Base-by-base conservation (phyloP, 2,329 filamentous ascomycete species). In the Claviceps spartinae region DNA sequence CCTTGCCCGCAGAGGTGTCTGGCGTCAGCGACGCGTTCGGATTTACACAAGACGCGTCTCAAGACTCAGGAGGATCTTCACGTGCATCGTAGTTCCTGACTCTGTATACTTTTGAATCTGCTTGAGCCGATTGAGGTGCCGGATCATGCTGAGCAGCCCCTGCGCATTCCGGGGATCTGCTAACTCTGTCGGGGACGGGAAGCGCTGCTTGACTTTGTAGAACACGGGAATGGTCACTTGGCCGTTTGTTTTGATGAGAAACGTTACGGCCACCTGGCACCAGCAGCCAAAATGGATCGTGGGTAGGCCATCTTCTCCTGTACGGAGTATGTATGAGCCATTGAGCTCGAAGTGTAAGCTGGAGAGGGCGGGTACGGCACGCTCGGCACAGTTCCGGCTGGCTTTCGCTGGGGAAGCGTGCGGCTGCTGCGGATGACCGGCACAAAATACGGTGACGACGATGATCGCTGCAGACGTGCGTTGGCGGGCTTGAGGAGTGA, bases 221-320 rank as follows among this genome's bases (percentile, higher is more conserved):
- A 95, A 85, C 0, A 85, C 74, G 0, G 90, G 90, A 30, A 93
- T 82, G 4, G 89, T 87, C 9, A 79, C 74, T 47, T 73, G 77
- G 11, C 87, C 90, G 2, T 79, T 75, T 0, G 89, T 95, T 54
- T 85, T 82, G 65, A 91, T 91, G 34, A 95, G 79, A 60, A 95
- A 90, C 0, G 87, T 88, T 5, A 89, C 83, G 13, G 86, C 88
- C n/a, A n/a, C n/a, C n/a, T n/a, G n/a, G n/a, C 34, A 95, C 74
- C 1, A 95, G 76, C 1, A 96, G 77, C 57, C 82, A 83, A 65
- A 94, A 95, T 0, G 89, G 85, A 52, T 88, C 77, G 48, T 78
- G 67, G n/a, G n/a, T n/a, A n/a, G 2, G 82, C 81, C 16, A 95
- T 77, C 56, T 83, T 77, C 63, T 95, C 90, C 64, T 96, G 90